Evolutionary conservation across 2,329 filamentous ascomycete genomes (phyloP), one percentile per base, ranked within the genome.

Genomic region (Seiridium unicorne): DNA sequence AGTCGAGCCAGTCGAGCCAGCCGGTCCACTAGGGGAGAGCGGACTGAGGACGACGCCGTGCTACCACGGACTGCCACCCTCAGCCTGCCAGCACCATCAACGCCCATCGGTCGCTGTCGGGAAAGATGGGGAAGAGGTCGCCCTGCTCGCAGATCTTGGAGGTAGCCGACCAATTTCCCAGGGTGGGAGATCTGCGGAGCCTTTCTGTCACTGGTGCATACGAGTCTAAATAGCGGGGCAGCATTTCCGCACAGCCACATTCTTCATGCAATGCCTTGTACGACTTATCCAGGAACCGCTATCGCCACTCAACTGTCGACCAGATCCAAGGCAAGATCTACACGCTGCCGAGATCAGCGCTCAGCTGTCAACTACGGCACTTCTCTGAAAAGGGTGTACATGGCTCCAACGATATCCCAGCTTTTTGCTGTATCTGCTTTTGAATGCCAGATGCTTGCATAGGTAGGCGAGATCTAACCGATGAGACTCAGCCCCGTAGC

Each of bases 11-110:
- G 44, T 26, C 18, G 2, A 26, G 18, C 18, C 18, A 26, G 34
- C 32, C 54, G 13, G 54, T 11, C 54, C 54, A 57, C 5, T 57
- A 57, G 54, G 54, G n/a, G 31, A 35, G 32, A 6, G 54, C 54
- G 54, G 46, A 46, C 38, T 47, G 54, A 57, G 18, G 18, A 57
- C 54, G 44, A 55, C 7, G 51, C 18, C 36, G 51, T 42, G 44
- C 36, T 5, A 44, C 51, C 51, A n/a, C 46, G 18, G 8, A 48
- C 46, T n/a, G 18, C 18, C 18, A 26, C 18, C 18, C 18, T 26
- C 18, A 26, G 18, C 18, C 18, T 26, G 18, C 18, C 18, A 26
- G 18, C 18, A 26, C 18, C 18, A 26, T 26, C 18, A 26, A 48
- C 6, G 13, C 26, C 46, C 46, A 48, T 26, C 13, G 46, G 46